These are phyloP conservation scores for Wallacemonas sp. DNA, from an alignment of 208 protist genomes.

Conservation along the genomic window DNA sequence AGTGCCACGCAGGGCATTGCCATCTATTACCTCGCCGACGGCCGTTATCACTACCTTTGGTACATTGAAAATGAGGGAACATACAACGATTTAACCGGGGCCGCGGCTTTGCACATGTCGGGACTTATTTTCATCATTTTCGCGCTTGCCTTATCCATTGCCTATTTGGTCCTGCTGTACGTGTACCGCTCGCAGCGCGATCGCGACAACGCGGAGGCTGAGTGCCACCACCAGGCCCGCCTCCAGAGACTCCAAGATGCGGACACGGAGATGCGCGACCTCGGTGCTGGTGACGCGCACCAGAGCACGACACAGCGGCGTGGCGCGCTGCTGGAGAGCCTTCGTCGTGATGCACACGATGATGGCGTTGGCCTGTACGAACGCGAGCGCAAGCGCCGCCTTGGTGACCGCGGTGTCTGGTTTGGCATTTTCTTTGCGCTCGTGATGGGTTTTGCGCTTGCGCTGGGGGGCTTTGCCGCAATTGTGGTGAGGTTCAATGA, in stretches of 20 bases:
- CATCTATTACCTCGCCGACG: not conserved
- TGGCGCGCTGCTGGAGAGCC: not conserved
- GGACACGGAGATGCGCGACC: not conserved
- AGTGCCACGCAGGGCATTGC: not conserved
- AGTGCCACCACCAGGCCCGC: not conserved
- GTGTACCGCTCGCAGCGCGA: slow-evolving; percentile 9
- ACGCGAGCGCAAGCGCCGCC: slow-evolving; percentile 13
- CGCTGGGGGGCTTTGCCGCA: not conserved
- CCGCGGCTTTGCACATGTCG: not conserved
- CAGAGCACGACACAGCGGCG: not conserved
- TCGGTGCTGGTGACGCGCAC: not conserved
- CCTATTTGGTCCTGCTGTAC: not conserved
- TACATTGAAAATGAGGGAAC: not conserved
- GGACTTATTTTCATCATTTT: slow-evolving; percentile 1
- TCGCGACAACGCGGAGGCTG: slow-evolving; percentile 3
- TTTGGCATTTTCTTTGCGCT: not conserved
- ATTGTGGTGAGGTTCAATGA: not conserved
- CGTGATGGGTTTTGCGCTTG: not conserved
- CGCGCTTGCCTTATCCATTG: not conserved
- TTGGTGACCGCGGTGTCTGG: slow-evolving; percentile 7
- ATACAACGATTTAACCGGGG: not conserved
- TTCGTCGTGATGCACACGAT: slow-evolving; percentile 11
- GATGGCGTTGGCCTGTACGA: slow-evolving; percentile 2
- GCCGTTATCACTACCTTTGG: not conserved
- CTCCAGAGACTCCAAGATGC: not conserved